These are phyloP conservation scores for Phialophora tarda DNA, from an alignment of 2,329 filamentous ascomycete species.

Conservation along the genomic window DNA sequence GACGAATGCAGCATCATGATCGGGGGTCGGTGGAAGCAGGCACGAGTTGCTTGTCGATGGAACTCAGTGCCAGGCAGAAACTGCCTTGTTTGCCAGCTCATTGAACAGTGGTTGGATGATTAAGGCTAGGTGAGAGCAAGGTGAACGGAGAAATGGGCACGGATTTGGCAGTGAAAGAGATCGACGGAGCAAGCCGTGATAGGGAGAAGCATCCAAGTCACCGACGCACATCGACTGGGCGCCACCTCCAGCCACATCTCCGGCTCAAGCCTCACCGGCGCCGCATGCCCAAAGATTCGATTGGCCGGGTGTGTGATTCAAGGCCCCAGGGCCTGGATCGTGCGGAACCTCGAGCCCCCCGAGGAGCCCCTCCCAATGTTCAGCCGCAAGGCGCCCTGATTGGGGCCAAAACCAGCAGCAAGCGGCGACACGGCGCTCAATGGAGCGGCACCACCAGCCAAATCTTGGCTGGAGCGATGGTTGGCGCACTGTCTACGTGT, in stretches of 20 bases:
- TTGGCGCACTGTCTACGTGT: conserved; percentile 20
- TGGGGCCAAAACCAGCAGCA: conserved; percentile 16
- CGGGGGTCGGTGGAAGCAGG: conserved; percentile 7
- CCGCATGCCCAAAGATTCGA: not conserved
- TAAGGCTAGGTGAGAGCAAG: not conserved
- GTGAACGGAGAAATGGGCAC: conserved; percentile 7
- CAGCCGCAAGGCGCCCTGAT: conserved; percentile 19
- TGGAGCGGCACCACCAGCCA: not conserved
- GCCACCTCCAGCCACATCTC: not conserved
- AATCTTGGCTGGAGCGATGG: not conserved
- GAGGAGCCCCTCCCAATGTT: conserved; percentile 6
- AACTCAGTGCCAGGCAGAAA: conserved; percentile 2
- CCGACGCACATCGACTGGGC: not conserved
- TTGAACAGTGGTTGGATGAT: conserved; percentile 22
- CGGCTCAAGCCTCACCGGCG: not conserved
- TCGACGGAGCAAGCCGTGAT: not conserved
- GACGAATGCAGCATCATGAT: not conserved
- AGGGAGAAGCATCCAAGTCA: not conserved
- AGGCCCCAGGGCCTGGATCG: not conserved
- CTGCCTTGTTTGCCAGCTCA: not conserved
- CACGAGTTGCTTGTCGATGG: not conserved
- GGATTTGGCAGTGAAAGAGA: not conserved
- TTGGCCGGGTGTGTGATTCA: not conserved
- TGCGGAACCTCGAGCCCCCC: not conserved
- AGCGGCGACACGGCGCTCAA: conserved; percentile 5